Evolutionary conservation across 495 filamentous ascomycete species (phyloP), one percentile per base, ranked within the genome.

Genomic region (Cryomyces antarcticus): DNA sequence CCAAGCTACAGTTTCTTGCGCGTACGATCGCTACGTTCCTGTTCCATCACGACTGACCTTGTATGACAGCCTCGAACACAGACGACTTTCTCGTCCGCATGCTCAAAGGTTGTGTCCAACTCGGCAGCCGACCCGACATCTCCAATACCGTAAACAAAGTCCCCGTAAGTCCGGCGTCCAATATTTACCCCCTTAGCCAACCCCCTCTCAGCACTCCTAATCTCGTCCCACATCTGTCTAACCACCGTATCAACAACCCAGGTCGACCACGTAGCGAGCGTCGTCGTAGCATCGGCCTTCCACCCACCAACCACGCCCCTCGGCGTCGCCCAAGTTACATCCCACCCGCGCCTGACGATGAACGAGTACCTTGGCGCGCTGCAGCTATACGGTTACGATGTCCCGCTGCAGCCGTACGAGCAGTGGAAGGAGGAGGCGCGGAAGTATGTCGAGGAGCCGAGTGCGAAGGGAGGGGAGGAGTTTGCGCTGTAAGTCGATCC

Each of bases 1-100:
- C 44, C 41, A 7, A 6, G 6, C 9, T 10, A 6, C 37, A 6
- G 7, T 27, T 39, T 7, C 9, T 28, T 39, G 7, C 37, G 24
- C 24, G 33, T 35, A 7, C 33, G 7, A 7, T 35, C 12, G 7
- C 33, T 42, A 13, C 5, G 12, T 45, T 17, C 28, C 10, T 27
- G 10, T 34, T 31, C n/a, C 7, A 24, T 31, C 5, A 37, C 38
- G n/a, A 12, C 17, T 28, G 12, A 37, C 30, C 30, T 13, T 42
- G 33, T 12, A 4, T 39, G 24, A 29, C 43, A 49, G 73, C 78
- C 17, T 77, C 73, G 47, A 86, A 78, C 59, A 84, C 80, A 6
- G 88, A 96, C 54, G 88, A 96, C 61, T 96, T 96, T 67, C 64
- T 96, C 24, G 71, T 93, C 42, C 80, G 89, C 39, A 72, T 95